phyloP scores from a whole-genome alignment of 31 red algal species.

The Odonthalia washingtoniensis region DNA sequence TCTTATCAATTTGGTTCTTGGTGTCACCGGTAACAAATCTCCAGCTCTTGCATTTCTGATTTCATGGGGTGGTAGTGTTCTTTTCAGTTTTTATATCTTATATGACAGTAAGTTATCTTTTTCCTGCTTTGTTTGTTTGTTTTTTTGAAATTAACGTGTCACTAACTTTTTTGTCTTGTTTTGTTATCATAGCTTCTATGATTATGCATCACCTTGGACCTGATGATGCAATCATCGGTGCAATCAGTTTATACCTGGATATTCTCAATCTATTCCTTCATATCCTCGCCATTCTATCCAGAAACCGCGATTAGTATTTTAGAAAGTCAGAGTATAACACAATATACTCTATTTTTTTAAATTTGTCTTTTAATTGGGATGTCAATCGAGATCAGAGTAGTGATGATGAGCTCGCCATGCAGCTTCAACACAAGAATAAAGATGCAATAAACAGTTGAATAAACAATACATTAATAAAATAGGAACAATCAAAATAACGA shows the following conservation, averaged over 20 bases:
- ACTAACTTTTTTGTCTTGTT: slow-evolving; percentile 33
- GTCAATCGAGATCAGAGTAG: slow-evolving; percentile 8
- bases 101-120: slow-evolving; percentile 82
- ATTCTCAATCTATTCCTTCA: slow-evolving; percentile 96
- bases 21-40: slow-evolving; percentile 73
- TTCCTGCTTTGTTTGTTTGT: background rate
- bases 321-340: background rate
- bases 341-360: background rate
- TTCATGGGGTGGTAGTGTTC: slow-evolving; percentile 71
- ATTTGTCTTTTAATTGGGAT: background rate
- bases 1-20: slow-evolving; percentile 84
- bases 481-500: slow-evolving; percentile 56
- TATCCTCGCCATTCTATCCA: slow-evolving; percentile 82
- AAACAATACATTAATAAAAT: slow-evolving; percentile 66
- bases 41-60: slow-evolving; percentile 75
- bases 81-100: slow-evolving; percentile 94
- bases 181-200: slow-evolving; percentile 51
- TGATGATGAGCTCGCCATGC: slow-evolving; percentile 26
- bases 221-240: slow-evolving; percentile 86
- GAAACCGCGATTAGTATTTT: slow-evolving; percentile 61
- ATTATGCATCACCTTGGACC: slow-evolving; percentile 92
- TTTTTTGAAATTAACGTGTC: background rate
- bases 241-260: slow-evolving; percentile 81
- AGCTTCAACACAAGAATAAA: slow-evolving; percentile 57
- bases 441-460: slow-evolving; percentile 66